Evolutionary conservation across 345 rosid species (phyloP).

Genomic region (Salix purpurea): DNA sequence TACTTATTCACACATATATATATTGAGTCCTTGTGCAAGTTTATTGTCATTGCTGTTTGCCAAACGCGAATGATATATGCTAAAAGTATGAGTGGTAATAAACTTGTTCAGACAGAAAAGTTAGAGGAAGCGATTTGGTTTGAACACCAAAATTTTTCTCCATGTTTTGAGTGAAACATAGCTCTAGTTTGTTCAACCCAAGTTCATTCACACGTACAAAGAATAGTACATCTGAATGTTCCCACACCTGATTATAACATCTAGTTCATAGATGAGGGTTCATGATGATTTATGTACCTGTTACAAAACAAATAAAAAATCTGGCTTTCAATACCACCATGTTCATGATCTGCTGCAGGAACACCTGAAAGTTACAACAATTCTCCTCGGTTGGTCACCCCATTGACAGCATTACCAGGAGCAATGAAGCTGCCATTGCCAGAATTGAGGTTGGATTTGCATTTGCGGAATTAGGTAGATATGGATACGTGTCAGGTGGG

Average conservation of each 20-base stretch:
- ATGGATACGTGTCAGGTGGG: conserved; percentile 81
- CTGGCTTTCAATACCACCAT: conserved; percentile 13
- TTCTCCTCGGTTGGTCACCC: conserved; percentile 14
- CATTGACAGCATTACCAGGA: conserved; percentile 19
- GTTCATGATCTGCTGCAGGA: background rate
- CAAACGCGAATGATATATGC: background rate
- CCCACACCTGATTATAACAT: background rate
- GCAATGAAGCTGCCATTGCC: conserved; percentile 24
- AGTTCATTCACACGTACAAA: background rate
- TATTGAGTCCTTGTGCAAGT: background rate
- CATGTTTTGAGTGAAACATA: background rate
- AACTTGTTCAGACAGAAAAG: background rate
- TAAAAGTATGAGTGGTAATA: background rate
- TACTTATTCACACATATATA: background rate
- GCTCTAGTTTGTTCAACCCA: background rate
- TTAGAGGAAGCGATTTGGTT: background rate
- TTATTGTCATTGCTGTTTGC: background rate
- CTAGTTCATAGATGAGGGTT: background rate
- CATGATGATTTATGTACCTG: conserved; percentile 12
- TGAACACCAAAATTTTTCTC: background rate
- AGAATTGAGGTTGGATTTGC: conserved; percentile 17
- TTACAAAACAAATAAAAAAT: background rate
- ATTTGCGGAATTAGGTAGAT: conserved; percentile 61
- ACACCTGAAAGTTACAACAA: conserved; percentile 1
- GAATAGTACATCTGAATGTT: background rate